Evolutionary conservation across 2,329 filamentous ascomycete genomes (phyloP).

Genomic region (Gnomoniopsis sp.): DNA sequence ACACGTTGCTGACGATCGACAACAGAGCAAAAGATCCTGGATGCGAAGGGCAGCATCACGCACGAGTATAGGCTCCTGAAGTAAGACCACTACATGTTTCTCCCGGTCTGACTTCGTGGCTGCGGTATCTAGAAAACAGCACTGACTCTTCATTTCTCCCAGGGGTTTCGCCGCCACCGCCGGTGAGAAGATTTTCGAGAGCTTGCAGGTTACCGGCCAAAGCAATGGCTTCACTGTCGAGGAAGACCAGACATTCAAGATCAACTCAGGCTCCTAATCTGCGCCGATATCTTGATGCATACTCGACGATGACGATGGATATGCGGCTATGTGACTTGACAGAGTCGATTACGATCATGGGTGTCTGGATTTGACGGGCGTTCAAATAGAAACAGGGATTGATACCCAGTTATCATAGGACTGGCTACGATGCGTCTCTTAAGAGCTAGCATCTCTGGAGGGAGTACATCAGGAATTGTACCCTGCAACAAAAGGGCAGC

Average conservation of each 20-base stretch:
- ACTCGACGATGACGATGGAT: neutral
- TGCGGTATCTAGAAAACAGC: neutral
- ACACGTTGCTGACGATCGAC: neutral
- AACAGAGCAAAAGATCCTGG: slow-evolving; percentile 58
- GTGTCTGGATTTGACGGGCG: neutral
- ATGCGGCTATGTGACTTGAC: neutral
- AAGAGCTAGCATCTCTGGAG: neutral
- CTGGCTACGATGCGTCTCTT: neutral
- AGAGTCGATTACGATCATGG: neutral
- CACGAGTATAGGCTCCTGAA: slow-evolving; percentile 69
- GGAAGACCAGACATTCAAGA: slow-evolving; percentile 68
- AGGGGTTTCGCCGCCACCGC: slow-evolving; percentile 78
- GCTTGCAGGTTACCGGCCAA: slow-evolving; percentile 59
- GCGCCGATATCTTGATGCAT: slow-evolving; percentile 17
- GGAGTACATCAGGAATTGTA: no score
- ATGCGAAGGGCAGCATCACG: slow-evolving; percentile 72
- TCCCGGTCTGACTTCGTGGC: no score
- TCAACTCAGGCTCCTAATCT: slow-evolving; percentile 20
- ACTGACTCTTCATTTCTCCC: slow-evolving; percentile 1
- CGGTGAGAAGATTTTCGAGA: slow-evolving; percentile 65
- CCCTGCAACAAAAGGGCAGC: neutral
- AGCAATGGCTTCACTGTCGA: slow-evolving; percentile 66
- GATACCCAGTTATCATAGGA: neutral
- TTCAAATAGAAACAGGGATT: neutral
- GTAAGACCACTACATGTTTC: slow-evolving; percentile 50